A percentile compares a stretch with the other conserved stretches of the same genome.
phyloP scores from a whole-genome alignment of 371 early-diverging fungal genomes.

The Mucor irregularis region DNA sequence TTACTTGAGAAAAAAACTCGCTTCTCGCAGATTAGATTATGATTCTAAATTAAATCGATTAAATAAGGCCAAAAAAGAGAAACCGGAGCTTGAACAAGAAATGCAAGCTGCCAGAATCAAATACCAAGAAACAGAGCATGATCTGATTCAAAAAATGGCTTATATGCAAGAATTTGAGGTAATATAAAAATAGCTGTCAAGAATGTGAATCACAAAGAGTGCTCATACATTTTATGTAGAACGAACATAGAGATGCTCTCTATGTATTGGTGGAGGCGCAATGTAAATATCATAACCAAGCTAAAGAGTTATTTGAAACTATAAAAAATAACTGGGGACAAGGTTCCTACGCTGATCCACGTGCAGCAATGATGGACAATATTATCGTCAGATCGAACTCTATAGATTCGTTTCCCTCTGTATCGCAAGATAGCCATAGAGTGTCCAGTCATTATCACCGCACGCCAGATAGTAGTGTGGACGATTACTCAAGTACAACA shows the following conservation, averaged over 20 bases:
- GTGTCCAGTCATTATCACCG: no score
- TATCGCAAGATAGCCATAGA: neutral
- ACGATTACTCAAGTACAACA: no score
- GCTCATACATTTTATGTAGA: slow-evolving; percentile 28
- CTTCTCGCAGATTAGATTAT: slow-evolving; percentile 87
- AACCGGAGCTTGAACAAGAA: slow-evolving; percentile 88
- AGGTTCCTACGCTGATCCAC: slow-evolving; percentile 11
- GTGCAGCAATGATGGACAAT: slow-evolving; percentile 6
- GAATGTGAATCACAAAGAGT: neutral
- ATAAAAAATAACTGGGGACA: slow-evolving; percentile 41
- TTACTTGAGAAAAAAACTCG: slow-evolving; percentile 78
- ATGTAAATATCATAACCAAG: slow-evolving; percentile 46
- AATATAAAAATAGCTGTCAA: slow-evolving; percentile 10
- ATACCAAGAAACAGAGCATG: slow-evolving; percentile 86
- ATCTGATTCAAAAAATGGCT: slow-evolving; percentile 66
- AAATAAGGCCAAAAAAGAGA: slow-evolving; percentile 88
- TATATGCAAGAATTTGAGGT: slow-evolving; percentile 71
- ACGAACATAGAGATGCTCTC: slow-evolving; percentile 57
- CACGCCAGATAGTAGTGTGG: slow-evolving; percentile 1
- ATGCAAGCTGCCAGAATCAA: slow-evolving; percentile 84
- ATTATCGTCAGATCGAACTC: neutral
- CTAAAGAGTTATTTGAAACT: slow-evolving; percentile 43
- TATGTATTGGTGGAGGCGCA: slow-evolving; percentile 59
- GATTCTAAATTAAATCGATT: slow-evolving; percentile 88
- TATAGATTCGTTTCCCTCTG: neutral